Conservation (phyloP, 2,329 filamentous ascomycete genomes). For the Dothistroma septosporum region DNA sequence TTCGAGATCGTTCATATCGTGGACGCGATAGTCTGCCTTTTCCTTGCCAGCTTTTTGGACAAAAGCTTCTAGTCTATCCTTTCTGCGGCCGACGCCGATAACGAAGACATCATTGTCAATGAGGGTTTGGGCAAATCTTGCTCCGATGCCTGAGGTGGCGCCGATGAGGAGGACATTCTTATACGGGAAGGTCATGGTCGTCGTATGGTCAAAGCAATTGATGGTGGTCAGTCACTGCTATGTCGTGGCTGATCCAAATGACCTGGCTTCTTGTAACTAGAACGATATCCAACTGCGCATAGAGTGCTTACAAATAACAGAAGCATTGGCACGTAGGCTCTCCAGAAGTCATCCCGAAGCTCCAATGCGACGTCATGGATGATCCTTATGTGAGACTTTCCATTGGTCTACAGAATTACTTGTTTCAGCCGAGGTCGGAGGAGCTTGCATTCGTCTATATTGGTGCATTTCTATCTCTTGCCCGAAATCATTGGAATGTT, state of each 20-base stretch:
- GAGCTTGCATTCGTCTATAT: neutral
- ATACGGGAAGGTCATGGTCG: conserved; percentile 43
- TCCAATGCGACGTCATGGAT: neutral
- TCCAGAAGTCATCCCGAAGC: neutral
- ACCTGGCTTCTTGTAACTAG: neutral
- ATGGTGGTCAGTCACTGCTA: too few relatives aligned
- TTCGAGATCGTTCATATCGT: conserved; percentile 51
- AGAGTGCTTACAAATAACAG: neutral
- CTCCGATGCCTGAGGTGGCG: conserved; percentile 50
- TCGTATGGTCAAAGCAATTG: neutral
- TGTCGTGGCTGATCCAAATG: neutral
- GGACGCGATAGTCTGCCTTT: conserved; percentile 37
- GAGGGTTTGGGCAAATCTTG: conserved; percentile 48
- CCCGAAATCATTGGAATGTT: too few relatives aligned
- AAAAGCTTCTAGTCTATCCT: conserved; percentile 50
- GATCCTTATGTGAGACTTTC: neutral
- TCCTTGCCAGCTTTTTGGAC: conserved; percentile 42
- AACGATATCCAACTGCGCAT: neutral
- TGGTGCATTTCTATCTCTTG: too few relatives aligned
- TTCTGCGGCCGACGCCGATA: conserved; percentile 49
- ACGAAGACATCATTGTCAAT: conserved; percentile 46
- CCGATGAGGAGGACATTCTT: conserved; percentile 53
- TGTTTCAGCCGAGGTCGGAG: neutral
- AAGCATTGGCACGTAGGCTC: neutral
- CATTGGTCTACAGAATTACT: neutral